Conservation (phyloP, 345 rosid genomes). For the Zanthoxylum bungeanum region DNA sequence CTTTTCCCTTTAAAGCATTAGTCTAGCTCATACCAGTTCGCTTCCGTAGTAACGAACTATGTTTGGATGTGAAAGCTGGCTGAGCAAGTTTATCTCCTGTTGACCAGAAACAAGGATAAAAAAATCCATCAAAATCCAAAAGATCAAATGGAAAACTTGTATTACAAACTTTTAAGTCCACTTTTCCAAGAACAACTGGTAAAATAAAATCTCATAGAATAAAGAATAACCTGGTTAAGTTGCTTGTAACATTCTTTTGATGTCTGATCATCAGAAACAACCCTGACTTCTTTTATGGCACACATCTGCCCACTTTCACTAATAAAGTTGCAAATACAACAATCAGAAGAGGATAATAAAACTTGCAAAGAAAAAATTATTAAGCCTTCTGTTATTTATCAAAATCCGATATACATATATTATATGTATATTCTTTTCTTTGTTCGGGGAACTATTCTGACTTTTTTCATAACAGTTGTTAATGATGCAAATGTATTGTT, state of each 20-base stretch:
- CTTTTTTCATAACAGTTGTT: too few relatives aligned
- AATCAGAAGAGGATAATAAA: conserved; percentile 15
- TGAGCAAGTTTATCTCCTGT: conserved; percentile 95
- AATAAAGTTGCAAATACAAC: conserved; percentile 19
- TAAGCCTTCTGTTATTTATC: background rate
- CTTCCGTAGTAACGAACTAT: conserved; percentile 92
- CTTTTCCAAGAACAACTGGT: background rate
- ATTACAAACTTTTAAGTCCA: background rate
- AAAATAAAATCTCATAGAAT: background rate
- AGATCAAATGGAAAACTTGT: background rate
- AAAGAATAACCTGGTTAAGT: conserved; percentile 68
- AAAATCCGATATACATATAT: too few relatives aligned
- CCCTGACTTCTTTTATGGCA: conserved; percentile 93
- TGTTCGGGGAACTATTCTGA: too few relatives aligned
- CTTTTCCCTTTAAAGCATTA: background rate
- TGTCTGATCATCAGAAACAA: conserved; percentile 72
- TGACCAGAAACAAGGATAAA: conserved; percentile 9
- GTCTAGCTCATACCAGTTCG: conserved; percentile 68
- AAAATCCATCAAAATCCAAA: conserved; percentile 13
- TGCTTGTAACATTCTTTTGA: conserved; percentile 90
- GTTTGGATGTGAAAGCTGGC: conserved; percentile 81
- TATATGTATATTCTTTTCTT: too few relatives aligned
- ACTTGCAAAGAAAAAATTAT: background rate
- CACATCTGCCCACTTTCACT: conserved; percentile 94
- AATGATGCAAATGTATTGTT: background rate